phyloP scores from a whole-genome alignment of 371 early-diverging fungal species.

The Apophysomyces ossiformis region DNA sequence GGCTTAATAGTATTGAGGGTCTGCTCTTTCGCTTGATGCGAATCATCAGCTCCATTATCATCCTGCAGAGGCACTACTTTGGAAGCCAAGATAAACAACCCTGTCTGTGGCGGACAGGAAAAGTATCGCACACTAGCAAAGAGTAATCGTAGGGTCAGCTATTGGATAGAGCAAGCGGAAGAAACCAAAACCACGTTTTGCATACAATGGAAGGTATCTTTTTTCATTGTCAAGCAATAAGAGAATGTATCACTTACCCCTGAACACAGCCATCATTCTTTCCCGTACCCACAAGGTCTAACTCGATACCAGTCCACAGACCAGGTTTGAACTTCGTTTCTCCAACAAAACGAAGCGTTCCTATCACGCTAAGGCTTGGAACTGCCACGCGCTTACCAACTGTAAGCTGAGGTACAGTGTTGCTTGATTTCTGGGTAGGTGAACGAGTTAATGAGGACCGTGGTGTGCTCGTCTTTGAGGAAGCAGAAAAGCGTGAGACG shows the following conservation, averaged over 20 bases:
- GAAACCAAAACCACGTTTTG: neutral
- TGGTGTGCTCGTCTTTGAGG: constrained; percentile 11
- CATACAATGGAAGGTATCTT: neutral
- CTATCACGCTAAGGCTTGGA: constrained; percentile 59
- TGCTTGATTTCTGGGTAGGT: constrained; percentile 4
- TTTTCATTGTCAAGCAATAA: neutral
- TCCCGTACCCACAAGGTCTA: constrained; percentile 74
- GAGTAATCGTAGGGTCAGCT: neutral
- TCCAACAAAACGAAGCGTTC: constrained; percentile 69
- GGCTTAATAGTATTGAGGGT: constrained; percentile 11
- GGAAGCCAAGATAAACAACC: constrained; percentile 70
- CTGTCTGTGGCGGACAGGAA: constrained; percentile 66
- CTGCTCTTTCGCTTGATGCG: constrained; percentile 21
- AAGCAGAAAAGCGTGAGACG: constrained; percentile 12
- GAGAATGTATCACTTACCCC: constrained; percentile 50
- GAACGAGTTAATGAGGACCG: constrained; percentile 18
- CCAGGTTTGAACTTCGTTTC: constrained; percentile 71
- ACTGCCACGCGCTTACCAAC: constrained; percentile 65
- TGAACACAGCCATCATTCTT: constrained; percentile 83
- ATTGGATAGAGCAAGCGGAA: neutral
- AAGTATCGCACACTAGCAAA: constrained; percentile 59
- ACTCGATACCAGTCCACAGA: constrained; percentile 82
- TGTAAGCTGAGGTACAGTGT: constrained; percentile 12
- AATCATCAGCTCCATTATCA: neutral
- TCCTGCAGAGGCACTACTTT: constrained; percentile 51